Evolutionary conservation across 352 stramenopile species (phyloP).

Genomic region (Globisporangium middletonii): DNA sequence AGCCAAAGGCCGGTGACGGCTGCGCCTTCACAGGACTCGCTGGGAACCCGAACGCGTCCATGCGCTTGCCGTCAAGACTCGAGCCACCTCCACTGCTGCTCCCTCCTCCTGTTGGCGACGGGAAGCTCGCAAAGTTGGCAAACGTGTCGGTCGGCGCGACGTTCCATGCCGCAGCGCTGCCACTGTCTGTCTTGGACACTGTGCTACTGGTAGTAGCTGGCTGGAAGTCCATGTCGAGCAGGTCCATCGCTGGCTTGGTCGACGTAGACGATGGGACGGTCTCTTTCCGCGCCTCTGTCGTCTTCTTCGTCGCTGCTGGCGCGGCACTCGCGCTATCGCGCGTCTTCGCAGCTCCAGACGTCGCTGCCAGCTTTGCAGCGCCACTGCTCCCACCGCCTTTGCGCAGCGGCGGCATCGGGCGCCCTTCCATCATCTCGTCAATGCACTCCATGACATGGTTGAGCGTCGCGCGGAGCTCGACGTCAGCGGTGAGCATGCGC

Average conservation of each 20-base stretch:
- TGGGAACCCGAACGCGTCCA: slow-evolving; percentile 53
- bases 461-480: slow-evolving; percentile 88
- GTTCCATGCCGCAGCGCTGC: not conserved
- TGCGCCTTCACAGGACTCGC: slow-evolving; percentile 41
- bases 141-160: slow-evolving; percentile 27
- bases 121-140: slow-evolving; percentile 61
- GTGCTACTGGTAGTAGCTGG: slow-evolving; percentile 34
- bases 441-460: slow-evolving; percentile 91
- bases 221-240: slow-evolving; percentile 69
- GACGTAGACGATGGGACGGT: slow-evolving; percentile 13
- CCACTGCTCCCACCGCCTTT: slow-evolving; percentile 6
- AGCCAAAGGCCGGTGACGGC: slow-evolving; percentile 25
- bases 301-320: slow-evolving; percentile 24
- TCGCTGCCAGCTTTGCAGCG: slow-evolving; percentile 1
- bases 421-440: slow-evolving; percentile 45
- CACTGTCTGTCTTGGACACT: slow-evolving; percentile 11
- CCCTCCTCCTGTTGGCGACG: slow-evolving; percentile 20
- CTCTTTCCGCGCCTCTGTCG: slow-evolving; percentile 53
- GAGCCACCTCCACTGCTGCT: not conserved
- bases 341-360: not conserved
- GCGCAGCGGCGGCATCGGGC: slow-evolving; percentile 31
- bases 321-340: not conserved
- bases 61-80: slow-evolving; percentile 16
- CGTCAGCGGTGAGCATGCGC: slow-evolving; percentile 89
- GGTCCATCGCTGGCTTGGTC: slow-evolving; percentile 26